Conservation (phyloP, 768 basidiomycete genomes). For the Crepidotus variabilis region DNA sequence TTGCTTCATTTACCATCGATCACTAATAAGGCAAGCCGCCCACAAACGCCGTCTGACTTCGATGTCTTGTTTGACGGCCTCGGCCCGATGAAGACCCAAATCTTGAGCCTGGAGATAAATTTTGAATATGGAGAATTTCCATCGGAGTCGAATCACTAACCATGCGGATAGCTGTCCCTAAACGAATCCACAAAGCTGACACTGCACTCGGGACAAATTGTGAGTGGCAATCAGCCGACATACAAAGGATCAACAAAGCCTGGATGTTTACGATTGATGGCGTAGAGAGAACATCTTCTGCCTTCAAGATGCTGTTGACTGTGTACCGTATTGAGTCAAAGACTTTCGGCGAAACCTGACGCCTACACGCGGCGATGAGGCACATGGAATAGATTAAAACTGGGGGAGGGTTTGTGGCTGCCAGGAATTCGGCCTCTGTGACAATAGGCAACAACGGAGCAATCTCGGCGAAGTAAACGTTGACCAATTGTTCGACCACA, state of each 20-base stretch:
- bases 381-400: conserved; percentile 93
- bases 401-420: conserved; percentile 66
- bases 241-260: conserved; percentile 77
- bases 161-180: conserved; percentile 92
- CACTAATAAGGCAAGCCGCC: conserved; percentile 92
- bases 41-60: conserved; percentile 88
- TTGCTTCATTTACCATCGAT: conserved; percentile 68
- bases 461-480: conserved; percentile 88
- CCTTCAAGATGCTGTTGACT: conserved; percentile 83
- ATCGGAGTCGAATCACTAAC: conserved; percentile 36
- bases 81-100: conserved; percentile 90
- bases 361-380: conserved; percentile 82
- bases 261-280: conserved; percentile 86
- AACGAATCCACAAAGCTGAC: conserved; percentile 81
- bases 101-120: conserved; percentile 76
- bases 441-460: conserved; percentile 88
- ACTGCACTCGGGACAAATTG: conserved; percentile 83
- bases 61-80: conserved; percentile 78
- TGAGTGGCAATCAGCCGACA: conserved; percentile 89
- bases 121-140: neutral
- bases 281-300: conserved; percentile 88
- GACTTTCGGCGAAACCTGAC: conserved; percentile 79
- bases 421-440: conserved; percentile 83
- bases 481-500: conserved; percentile 77
- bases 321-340: conserved; percentile 87